Evolutionary conservation across 441 rosid genomes (phyloP), one percentile per base, ranked within the genome.

Genomic region (Codiaeum variegatum): DNA sequence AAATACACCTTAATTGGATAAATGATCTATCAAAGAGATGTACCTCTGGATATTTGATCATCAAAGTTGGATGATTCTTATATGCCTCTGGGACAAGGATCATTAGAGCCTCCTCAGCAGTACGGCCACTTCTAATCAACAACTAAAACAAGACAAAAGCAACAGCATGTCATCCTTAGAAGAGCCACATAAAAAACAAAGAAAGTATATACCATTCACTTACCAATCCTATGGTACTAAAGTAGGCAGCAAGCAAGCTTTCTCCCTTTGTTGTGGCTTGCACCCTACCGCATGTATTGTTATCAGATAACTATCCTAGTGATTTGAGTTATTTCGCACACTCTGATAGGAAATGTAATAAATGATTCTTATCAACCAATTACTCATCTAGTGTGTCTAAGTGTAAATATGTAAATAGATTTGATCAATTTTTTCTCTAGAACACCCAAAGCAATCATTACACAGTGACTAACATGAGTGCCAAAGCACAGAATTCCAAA

Each of bases 31-130:
- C 51, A 72, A 62, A 6, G 67, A 47, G 60, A 66, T 65, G 47
- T 84, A 91, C 99, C 97, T 95, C 99, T 3, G 99, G 99, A 85
- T 93, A 95, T 81, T 93, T 90, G 74, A 84, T 84, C 19, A 76
- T 71, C 79, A 95, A 81, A 42, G 99, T 96, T 68, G 99, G 99
- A 82, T 96, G 99, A 55, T 93, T 89, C 78, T 89, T 96, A 86
- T 93, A 96, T 66, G 98, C 99, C 83, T 96, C 99, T 66, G 99
- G 99, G 75, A 96, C 99, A 70, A 96, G 98, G 83, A 91, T 90
- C 99, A 96, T 96, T 60, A 96, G 75, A 81, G 97, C 89, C 85
- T 96, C 98, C 83, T 96, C 97, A 70, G 99, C 89, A 75, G 82
- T 68, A 66, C 96, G 88, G 18, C 99, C 99, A 79, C 99, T 90